These are phyloP conservation scores for Begonia fuchsioides DNA, from an alignment of 306 rosid genomes.

Conservation along the genomic window DNA sequence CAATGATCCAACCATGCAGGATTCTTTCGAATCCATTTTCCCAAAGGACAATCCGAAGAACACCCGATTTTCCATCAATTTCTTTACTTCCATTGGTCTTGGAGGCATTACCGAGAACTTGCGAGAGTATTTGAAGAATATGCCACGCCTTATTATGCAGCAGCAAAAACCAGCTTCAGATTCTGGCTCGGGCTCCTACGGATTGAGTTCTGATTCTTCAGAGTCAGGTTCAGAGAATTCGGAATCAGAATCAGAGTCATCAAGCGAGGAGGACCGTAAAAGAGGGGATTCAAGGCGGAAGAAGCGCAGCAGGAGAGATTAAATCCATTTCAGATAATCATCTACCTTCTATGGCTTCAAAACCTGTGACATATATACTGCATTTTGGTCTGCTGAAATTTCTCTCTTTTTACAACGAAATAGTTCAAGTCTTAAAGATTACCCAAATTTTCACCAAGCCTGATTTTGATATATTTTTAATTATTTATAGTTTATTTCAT, in stretches of 20 bases:
- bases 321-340: too few species aligned
- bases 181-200: slow-evolving; percentile 38
- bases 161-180: slow-evolving; percentile 49
- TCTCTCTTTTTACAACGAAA: too few species aligned
- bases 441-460: too few species aligned
- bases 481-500: too few species aligned
- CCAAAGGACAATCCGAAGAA: slow-evolving; percentile 83
- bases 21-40: slow-evolving; percentile 56
- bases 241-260: slow-evolving; percentile 26
- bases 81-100: slow-evolving; percentile 92
- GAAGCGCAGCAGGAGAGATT: slow-evolving; percentile 42
- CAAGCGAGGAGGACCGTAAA: slow-evolving; percentile 43
- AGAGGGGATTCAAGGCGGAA: slow-evolving; percentile 17
- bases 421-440: too few species aligned
- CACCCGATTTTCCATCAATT: slow-evolving; percentile 78
- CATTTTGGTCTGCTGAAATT: too few species aligned
- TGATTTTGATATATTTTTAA: too few species aligned
- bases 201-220: slow-evolving; percentile 39
- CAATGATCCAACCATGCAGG: slow-evolving; percentile 48
- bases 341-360: too few species aligned
- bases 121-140: slow-evolving; percentile 74
- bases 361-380: too few species aligned
- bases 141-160: slow-evolving; percentile 91
- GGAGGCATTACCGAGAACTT: slow-evolving; percentile 87
- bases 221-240: slow-evolving; percentile 31